phyloP scores from a whole-genome alignment of 306 rosid species.

The Quercus suber region DNA sequence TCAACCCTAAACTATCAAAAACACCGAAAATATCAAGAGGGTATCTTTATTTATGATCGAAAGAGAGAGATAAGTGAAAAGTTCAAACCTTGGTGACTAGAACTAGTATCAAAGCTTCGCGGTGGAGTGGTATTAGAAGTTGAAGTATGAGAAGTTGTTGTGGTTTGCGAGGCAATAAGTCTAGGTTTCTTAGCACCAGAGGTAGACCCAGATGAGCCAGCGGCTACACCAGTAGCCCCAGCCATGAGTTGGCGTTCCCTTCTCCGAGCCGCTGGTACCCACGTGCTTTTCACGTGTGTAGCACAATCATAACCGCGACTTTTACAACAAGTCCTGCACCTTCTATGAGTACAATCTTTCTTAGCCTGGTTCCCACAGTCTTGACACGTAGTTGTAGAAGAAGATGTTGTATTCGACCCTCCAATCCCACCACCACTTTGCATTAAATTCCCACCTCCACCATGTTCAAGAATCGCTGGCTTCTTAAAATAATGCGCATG shows the following conservation, averaged over 20 bases:
- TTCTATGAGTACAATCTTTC: slow-evolving; percentile 75
- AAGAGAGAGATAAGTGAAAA: background rate
- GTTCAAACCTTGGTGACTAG: slow-evolving; percentile 80
- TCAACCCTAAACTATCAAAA: background rate
- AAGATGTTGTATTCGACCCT: slow-evolving; percentile 23
- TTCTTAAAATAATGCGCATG: slow-evolving; percentile 55
- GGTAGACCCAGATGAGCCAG: slow-evolving; percentile 65
- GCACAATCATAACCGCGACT: slow-evolving; percentile 87
- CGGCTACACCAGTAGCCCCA: background rate
- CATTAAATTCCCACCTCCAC: slow-evolving; percentile 26
- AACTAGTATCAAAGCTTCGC: slow-evolving; percentile 86
- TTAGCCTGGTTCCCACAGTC: slow-evolving; percentile 97
- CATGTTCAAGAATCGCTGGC: slow-evolving; percentile 33
- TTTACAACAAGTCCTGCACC: slow-evolving; percentile 93
- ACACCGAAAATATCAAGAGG: background rate
- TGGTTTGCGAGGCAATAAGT: slow-evolving; percentile 68
- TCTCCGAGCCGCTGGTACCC: slow-evolving; percentile 92
- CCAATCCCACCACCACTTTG: slow-evolving; percentile 29
- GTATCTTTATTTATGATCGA: background rate
- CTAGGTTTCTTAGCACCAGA: slow-evolving; percentile 80
- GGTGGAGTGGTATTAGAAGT: slow-evolving; percentile 96
- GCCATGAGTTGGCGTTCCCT: slow-evolving; percentile 71
- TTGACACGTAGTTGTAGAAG: slow-evolving; percentile 57
- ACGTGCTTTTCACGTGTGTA: slow-evolving; percentile 94
- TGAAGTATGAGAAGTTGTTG: slow-evolving; percentile 77